A percentile compares a stretch with the other conserved stretches of the same genome.
phyloP scores from a whole-genome alignment of 2,329 filamentous ascomycete species.

The Plectosphaerella sp. region DNA sequence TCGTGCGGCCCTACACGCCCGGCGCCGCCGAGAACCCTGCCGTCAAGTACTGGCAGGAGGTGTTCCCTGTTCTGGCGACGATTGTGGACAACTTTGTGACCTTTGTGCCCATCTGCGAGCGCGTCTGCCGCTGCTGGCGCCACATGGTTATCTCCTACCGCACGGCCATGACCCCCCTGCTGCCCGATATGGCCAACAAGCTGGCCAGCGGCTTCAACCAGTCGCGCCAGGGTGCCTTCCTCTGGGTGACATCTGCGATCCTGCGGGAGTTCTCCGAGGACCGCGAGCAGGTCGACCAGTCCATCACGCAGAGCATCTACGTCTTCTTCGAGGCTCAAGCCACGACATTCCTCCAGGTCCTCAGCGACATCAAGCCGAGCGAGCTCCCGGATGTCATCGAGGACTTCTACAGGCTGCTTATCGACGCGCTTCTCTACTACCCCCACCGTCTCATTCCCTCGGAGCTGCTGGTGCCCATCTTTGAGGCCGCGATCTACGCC shows the following conservation, averaged over 20 bases:
- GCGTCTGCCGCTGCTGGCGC: conserved; percentile 92
- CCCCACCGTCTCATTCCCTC: conserved; percentile 79
- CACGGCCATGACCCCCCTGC: conserved; percentile 78
- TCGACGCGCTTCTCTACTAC: conserved; percentile 91
- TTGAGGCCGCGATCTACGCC: conserved; percentile 81
- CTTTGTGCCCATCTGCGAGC: conserved; percentile 86
- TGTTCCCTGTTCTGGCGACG: conserved; percentile 81
- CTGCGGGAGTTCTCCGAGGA: conserved; percentile 93
- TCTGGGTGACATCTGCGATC: conserved; percentile 97
- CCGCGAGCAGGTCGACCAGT: conserved; percentile 74
- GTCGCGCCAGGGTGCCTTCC: conserved; percentile 90
- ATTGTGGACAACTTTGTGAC: conserved; percentile 83
- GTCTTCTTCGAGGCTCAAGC: conserved; percentile 93
- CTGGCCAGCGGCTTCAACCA: conserved; percentile 78
- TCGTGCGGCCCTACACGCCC: conserved; percentile 68
- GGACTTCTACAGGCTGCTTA: conserved; percentile 91
- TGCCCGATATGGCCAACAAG: conserved; percentile 83
- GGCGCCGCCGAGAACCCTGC: conserved; percentile 76
- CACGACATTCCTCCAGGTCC: conserved; percentile 79
- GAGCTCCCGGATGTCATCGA: conserved; percentile 85
- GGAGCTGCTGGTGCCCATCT: conserved; percentile 72
- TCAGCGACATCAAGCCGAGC: conserved; percentile 72
- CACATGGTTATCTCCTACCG: conserved; percentile 96
- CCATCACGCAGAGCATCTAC: conserved; percentile 85
- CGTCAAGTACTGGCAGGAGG: conserved; percentile 93